Evolutionary conservation across 257 asterid species (phyloP).

Genomic region (Solanum raphanifolium): DNA sequence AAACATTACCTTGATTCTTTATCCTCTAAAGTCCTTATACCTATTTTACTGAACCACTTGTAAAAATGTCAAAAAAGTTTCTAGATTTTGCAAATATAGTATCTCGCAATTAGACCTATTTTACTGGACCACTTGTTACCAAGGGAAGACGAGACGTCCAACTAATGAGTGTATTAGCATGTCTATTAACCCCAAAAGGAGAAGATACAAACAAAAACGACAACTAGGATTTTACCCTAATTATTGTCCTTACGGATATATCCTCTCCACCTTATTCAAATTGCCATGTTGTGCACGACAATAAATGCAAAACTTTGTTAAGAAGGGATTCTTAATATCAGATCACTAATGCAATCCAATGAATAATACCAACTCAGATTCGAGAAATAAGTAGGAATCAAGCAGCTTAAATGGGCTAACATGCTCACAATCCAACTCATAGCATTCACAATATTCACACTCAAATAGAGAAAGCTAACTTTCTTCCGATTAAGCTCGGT

Average conservation of each 20-base stretch:
- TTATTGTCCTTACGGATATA: not conserved
- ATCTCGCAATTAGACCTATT: not conserved
- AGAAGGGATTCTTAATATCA: not conserved
- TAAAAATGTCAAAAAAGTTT: not conserved
- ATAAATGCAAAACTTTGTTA: not conserved
- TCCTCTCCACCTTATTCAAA: not conserved
- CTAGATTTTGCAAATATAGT: not conserved
- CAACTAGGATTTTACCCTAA: not conserved
- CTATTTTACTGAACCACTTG: not conserved
- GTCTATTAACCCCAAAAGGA: not conserved
- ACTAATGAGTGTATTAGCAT: not conserved
- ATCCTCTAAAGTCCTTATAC: not conserved
- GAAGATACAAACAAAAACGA: not conserved
- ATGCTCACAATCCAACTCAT: not conserved
- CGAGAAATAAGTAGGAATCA: not conserved
- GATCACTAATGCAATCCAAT: not conserved
- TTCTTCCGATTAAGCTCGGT: not conserved
- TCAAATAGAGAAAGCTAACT: not conserved
- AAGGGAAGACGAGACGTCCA: not conserved
- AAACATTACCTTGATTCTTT: not conserved
- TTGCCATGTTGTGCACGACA: not conserved
- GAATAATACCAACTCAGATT: not conserved
- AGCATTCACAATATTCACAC: not conserved
- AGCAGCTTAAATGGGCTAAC: not conserved
- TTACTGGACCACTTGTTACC: not conserved